These are phyloP conservation scores for Candida silvatica DNA, from an alignment of 805 yeast species.

Conservation along the genomic window DNA sequence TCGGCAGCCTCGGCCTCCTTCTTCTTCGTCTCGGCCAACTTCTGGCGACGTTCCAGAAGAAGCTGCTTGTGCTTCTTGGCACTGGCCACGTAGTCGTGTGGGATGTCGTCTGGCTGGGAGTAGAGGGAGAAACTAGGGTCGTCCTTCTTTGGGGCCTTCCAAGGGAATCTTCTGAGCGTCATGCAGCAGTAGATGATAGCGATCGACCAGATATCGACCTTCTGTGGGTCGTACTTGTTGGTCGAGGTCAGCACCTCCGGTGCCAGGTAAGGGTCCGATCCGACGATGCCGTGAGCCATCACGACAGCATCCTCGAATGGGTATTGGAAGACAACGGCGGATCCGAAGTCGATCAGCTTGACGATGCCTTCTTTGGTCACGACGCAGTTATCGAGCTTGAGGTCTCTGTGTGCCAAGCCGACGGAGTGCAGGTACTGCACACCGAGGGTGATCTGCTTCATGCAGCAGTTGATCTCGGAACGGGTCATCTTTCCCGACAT, in stretches of 20 bases:
- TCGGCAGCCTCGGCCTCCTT: slow-evolving; percentile 12
- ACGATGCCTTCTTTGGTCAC: slow-evolving; percentile 65
- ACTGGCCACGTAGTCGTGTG: slow-evolving; percentile 67
- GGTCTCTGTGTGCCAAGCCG: slow-evolving; percentile 79
- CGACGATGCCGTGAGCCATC: slow-evolving; percentile 69
- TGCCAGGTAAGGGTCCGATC: slow-evolving; percentile 81
- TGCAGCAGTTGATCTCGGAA: slow-evolving; percentile 74
- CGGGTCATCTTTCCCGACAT: slow-evolving; percentile 81
- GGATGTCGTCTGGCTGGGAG: slow-evolving; percentile 59
- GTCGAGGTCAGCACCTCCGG: slow-evolving; percentile 61
- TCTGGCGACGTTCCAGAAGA: slow-evolving; percentile 49
- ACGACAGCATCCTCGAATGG: slow-evolving; percentile 57
- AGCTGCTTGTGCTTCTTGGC: slow-evolving; percentile 65
- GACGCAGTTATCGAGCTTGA: slow-evolving; percentile 78
- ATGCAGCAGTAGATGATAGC: slow-evolving; percentile 83
- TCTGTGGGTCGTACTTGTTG: slow-evolving; percentile 62
- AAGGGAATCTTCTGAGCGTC: slow-evolving; percentile 78
- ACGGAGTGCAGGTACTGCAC: slow-evolving; percentile 65
- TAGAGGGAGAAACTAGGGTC: slow-evolving; percentile 67
- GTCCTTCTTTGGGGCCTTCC: slow-evolving; percentile 69
- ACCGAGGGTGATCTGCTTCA: slow-evolving; percentile 67
- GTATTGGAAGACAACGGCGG: slow-evolving; percentile 74
- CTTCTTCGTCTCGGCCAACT: slow-evolving; percentile 24
- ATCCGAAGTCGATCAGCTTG: slow-evolving; percentile 76
- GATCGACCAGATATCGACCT: slow-evolving; percentile 77